Evolutionary conservation across 108 stramenopile species (phyloP).

Genomic region (Skeletonema grethae): DNA sequence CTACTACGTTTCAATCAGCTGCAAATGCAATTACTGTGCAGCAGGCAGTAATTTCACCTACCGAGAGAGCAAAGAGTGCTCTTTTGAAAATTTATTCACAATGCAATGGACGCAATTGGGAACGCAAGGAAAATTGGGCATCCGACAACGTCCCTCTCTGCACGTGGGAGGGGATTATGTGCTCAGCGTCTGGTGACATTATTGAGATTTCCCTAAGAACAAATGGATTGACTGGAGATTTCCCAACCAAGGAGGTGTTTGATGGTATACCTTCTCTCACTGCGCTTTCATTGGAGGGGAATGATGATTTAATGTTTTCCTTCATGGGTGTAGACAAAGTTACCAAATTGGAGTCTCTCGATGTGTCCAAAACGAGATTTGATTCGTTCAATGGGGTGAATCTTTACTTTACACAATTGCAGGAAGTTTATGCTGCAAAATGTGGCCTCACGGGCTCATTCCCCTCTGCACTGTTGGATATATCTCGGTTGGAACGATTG

Average conservation of each 20-base stretch:
- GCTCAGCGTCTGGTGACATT: constrained; percentile 8
- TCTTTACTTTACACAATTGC: not conserved
- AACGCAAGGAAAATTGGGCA: constrained; percentile 26
- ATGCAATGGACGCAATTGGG: constrained; percentile 35
- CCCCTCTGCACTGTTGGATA: constrained; percentile 54
- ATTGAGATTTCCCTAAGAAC: constrained; percentile 27
- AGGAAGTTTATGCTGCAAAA: constrained; percentile 19
- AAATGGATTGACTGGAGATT: constrained; percentile 14
- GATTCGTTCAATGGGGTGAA: constrained; percentile 23
- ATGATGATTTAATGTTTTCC: constrained; percentile 23
- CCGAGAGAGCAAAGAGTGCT: not conserved
- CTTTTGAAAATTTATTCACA: constrained; percentile 17
- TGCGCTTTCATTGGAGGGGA: constrained; percentile 34
- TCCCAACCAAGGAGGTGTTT: constrained; percentile 21
- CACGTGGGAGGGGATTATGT: constrained; percentile 37
- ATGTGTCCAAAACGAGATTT: constrained; percentile 33
- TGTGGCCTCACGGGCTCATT: constrained; percentile 26
- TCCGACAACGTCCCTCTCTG: constrained; percentile 18
- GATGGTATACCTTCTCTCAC: constrained; percentile 15
- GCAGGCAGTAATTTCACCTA: not conserved
- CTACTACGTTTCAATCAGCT: not conserved
- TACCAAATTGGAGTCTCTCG: constrained; percentile 15
- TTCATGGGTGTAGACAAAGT: constrained; percentile 10
- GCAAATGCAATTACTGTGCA: not conserved
- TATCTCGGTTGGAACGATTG: constrained; percentile 41